These are phyloP conservation scores for Artemisia argyi DNA, from an alignment of 129 eudicot species.

Conservation along the genomic window DNA sequence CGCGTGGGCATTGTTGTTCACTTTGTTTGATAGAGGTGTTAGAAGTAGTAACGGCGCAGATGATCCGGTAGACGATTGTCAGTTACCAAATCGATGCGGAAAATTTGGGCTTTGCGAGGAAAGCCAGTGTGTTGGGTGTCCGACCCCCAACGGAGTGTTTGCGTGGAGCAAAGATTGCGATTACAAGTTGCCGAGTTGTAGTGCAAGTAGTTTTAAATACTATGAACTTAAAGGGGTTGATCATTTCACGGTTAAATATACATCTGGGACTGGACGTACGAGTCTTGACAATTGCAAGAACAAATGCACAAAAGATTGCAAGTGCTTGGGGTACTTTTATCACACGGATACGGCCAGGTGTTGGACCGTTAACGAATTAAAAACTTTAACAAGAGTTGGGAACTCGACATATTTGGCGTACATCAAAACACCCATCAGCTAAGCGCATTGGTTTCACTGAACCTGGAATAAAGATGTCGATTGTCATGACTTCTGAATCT, in stretches of 20 bases:
- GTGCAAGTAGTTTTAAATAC: constrained; percentile 29
- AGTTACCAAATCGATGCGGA: constrained; percentile 50
- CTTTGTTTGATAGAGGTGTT: constrained; percentile 29
- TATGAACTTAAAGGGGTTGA: constrained; percentile 55
- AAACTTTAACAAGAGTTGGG: constrained; percentile 38
- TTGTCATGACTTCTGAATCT: neutral
- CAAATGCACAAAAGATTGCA: constrained; percentile 52
- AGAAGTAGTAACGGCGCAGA: neutral
- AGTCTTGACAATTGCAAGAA: constrained; percentile 32
- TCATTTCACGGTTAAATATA: constrained; percentile 45
- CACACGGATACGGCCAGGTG: constrained; percentile 44
- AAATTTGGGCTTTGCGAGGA: constrained; percentile 52
- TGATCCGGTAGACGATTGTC: constrained; percentile 35
- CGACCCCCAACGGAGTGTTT: constrained; percentile 34
- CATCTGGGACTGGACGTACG: constrained; percentile 35
- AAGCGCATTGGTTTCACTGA: neutral
- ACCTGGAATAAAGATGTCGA: constrained; percentile 7
- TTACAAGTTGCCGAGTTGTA: constrained; percentile 31
- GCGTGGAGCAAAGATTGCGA: constrained; percentile 56
- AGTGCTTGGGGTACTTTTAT: constrained; percentile 63
- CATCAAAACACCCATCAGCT: constrained; percentile 31
- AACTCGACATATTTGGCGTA: constrained; percentile 46
- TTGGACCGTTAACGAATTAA: constrained; percentile 54
- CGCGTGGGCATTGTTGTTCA: constrained; percentile 44
- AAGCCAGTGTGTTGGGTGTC: constrained; percentile 55